Evolutionary conservation across 2,329 filamentous ascomycete genomes (phyloP), one percentile per base, ranked within the genome.

Genomic region (Phyllosticta ampelicida): DNA sequence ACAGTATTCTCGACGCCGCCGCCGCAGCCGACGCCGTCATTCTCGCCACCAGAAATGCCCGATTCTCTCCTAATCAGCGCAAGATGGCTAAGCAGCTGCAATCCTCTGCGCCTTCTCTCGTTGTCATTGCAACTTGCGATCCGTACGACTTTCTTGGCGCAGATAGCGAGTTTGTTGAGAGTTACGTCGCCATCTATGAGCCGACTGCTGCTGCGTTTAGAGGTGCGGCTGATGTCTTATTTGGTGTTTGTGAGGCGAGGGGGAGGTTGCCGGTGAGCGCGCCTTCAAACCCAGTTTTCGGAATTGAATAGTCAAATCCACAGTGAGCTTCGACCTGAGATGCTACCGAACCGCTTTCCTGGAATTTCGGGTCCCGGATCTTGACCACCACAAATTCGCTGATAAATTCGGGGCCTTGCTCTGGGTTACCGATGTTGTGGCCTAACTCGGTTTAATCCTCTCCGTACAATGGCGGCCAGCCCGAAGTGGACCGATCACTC

Each of bases 101-200:
- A 9, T 10, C 49, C 5, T 18, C 19, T 21, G 49, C 19, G 21
- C 19, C 49, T 13, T 3, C 11, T 20, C 49, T 51, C 4, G 29
- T 58, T 6, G 56, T 54, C 11, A 20, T 58, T 20, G 56, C 56
- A 4, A 58, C 56, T 16, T 54, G 56, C 26, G 56, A 58, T 51
- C 56, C 56, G 6, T 58, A 58, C n/a, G 56, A 58, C n/a, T 58
- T 58, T 16, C 56, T 58, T 8, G 36, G 36, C 4, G 18, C 26
- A 8, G 48, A 51, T 16, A 51, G 36, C 3, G 8, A 1, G 1
- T 51, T 51, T 51, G 26, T 58, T 11, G 23, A 48, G 4, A 58
- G 19, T 8, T 58, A 58, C 18, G 11, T 58, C 20, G 18, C 56
- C 6, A 54, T 54, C 28, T 58, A 58, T 48, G 56, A 58, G n/a